These are phyloP conservation scores for Nitzschia sp. DNA, from an alignment of 108 stramenopile species.

Conservation along the genomic window DNA sequence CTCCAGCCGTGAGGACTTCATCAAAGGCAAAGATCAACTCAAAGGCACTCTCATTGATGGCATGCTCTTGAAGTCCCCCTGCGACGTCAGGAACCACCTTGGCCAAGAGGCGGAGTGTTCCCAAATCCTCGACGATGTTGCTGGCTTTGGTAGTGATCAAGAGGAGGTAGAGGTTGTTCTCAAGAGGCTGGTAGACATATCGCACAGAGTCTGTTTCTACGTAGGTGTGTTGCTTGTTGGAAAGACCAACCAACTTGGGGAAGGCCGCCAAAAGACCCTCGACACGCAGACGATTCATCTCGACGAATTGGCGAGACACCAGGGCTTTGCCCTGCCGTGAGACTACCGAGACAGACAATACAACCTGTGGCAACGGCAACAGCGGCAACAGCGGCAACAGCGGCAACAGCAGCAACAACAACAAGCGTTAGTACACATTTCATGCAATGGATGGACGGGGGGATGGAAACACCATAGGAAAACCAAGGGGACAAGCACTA, in stretches of 20 bases:
- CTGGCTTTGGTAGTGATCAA: conserved; percentile 96
- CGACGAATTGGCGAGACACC: conserved; percentile 97
- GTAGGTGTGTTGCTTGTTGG: conserved; percentile 93
- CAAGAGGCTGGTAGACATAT: conserved; percentile 98
- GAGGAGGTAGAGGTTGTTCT: conserved; percentile 90
- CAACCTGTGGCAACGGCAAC: conserved; percentile 53
- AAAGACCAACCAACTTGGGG: conserved; percentile 91
- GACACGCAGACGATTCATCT: conserved; percentile 97
- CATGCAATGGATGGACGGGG: no score
- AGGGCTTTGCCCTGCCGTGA: conserved; percentile 87
- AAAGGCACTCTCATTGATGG: conserved; percentile 89
- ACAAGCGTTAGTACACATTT: no score
- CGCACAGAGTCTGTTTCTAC: conserved; percentile 98
- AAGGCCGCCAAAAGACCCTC: conserved; percentile 99
- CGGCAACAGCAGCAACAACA: no score
- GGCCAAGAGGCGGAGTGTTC: conserved; percentile 93
- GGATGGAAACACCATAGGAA: no score
- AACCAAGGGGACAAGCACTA: no score
- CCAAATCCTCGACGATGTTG: conserved; percentile 97
- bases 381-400: no score
- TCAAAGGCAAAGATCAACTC: conserved; percentile 99
- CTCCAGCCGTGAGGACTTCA: conserved; percentile 96
- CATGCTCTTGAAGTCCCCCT: conserved; percentile 88
- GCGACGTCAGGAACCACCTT: conserved; percentile 98
- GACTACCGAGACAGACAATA: conserved; percentile 81